Evolutionary conservation across 768 basidiomycete species (phyloP).

Genomic region (Leccinum variicolor): DNA sequence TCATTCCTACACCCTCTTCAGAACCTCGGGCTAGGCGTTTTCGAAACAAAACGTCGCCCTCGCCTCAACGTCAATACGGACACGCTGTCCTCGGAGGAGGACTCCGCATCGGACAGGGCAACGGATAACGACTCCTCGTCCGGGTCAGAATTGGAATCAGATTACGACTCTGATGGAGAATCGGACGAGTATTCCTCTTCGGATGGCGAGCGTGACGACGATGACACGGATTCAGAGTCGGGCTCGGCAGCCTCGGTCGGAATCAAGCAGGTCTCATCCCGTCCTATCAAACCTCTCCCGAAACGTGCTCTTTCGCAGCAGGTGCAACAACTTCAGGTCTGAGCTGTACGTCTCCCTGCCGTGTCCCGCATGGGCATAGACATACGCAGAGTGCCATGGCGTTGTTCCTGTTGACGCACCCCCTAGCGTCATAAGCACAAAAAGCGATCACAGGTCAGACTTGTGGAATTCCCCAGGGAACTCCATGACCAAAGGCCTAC

Average conservation of each 20-base stretch:
- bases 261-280: conserved; percentile 39
- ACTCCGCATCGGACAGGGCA: background rate
- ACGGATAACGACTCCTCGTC: conserved; percentile 5
- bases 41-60: conserved; percentile 38
- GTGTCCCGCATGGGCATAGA: background rate
- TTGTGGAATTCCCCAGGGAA: background rate
- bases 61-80: conserved; percentile 15
- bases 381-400: background rate
- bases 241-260: conserved; percentile 21
- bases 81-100: conserved; percentile 7
- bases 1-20: conserved; percentile 20
- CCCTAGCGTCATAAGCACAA: background rate
- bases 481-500: background rate
- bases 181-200: conserved; percentile 3
- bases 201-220: conserved; percentile 6
- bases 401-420: background rate
- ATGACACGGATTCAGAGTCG: conserved; percentile 15
- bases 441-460: background rate
- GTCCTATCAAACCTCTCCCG: conserved; percentile 48
- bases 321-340: conserved; percentile 33
- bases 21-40: conserved; percentile 66
- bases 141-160: conserved; percentile 6
- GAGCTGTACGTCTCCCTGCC: background rate
- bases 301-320: conserved; percentile 29
- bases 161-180: conserved; percentile 15